Evolutionary conservation across 208 protist genomes (phyloP).

Genomic region (Naegleria lovaniensis): DNA sequence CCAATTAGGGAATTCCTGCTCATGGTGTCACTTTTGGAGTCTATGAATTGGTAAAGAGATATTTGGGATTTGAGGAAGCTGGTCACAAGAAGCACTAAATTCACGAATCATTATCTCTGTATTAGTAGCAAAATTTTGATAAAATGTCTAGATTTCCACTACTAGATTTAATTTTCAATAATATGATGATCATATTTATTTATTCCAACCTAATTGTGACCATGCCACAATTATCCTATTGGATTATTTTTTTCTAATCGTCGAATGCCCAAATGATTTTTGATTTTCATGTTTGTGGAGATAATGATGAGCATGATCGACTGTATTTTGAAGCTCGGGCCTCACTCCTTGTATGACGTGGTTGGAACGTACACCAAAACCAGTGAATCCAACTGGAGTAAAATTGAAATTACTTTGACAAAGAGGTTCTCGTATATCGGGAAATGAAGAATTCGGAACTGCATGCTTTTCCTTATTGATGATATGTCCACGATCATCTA

Average conservation of each 20-base stretch:
- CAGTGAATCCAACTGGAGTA: conserved; percentile 13
- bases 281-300: conserved; percentile 13
- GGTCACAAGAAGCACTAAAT: not conserved
- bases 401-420: not conserved
- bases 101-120: too few relatives aligned
- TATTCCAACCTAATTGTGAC: too few relatives aligned
- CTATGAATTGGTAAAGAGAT: not conserved
- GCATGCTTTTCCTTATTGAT: not conserved
- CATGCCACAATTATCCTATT: too few relatives aligned
- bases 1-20: not conserved
- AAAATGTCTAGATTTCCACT: too few relatives aligned
- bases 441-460: not conserved
- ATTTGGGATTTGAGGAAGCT: not conserved
- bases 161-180: too few relatives aligned
- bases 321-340: not conserved
- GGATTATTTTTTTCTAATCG: not conserved
- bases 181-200: too few relatives aligned
- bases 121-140: too few relatives aligned
- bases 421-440: not conserved
- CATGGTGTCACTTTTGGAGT: not conserved
- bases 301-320: not conserved
- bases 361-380: not conserved
- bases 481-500: conserved; percentile 5
- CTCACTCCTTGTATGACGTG: not conserved
- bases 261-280: not conserved